Evolutionary conservation across 352 stramenopile species (phyloP), one percentile per base, ranked within the genome.

Genomic region (Pythium plurisporium): DNA sequence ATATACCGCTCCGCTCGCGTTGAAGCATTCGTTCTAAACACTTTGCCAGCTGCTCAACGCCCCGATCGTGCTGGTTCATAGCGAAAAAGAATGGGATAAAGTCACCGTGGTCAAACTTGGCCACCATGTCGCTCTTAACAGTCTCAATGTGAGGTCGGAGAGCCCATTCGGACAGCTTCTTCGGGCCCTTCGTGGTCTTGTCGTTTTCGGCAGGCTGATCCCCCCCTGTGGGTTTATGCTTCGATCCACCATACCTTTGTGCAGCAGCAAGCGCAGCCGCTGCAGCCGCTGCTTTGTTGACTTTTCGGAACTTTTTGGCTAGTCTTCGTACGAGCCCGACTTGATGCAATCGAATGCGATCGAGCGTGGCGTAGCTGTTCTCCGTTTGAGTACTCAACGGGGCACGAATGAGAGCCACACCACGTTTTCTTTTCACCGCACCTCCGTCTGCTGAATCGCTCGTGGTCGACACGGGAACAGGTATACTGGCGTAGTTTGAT

Each of bases 21-120:
- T 77, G 65, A 6, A 77, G 56, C 53, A 72, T 69, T 1, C 62
- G 52, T 14, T 77, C 65, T 5, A 77, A 30, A 45, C 55, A 67
- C 9, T 47, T 62, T 2, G 58, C 38, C 4, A 77, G 43, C 22
- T 65, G 55, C 4, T 51, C 8, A 6, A 53, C 26, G 19, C 62
- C 52, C 26, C 54, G 44, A 31, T 72, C 51, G 19, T 66, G 20
- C 33, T 60, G 34, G 25, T 49, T 58, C 52, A 72, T 65, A 3
- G 59, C 33, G 40, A 67, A 69, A 46, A 52, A 70, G 26, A 73
- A 69, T 6, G 69, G 55, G 29, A 77, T 61, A 31, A 67, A 55
- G 19, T 73, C 45, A 10, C 59, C 65, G 0, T 56, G 14, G 38
- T 72, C 65, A 44, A 74, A 67, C 9, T 61, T 55, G n/a, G 12